A percentile compares a stretch with the other conserved stretches of the same genome.
Conservation (phyloP, 495 filamentous ascomycete species). For the Annulohypoxylon bovei region DNA sequence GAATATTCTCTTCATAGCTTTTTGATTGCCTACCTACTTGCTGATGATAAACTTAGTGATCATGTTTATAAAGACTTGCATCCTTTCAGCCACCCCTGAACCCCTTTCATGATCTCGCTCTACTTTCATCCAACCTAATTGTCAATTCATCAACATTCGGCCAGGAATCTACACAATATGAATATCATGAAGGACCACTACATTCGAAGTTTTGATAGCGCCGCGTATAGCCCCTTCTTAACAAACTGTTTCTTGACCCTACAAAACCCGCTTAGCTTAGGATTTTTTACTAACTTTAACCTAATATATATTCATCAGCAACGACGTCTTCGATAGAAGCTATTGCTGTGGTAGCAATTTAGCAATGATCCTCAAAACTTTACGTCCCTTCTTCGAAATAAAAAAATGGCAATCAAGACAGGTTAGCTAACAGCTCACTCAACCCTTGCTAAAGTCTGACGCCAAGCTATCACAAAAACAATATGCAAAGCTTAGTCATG, state of each 20-base stretch:
- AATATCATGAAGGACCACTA: neutral
- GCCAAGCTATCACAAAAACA: neutral
- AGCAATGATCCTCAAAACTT: too few species aligned
- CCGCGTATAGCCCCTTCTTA: neutral
- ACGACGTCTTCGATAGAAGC: too few species aligned
- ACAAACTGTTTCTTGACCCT: neutral
- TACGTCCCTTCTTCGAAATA: too few species aligned
- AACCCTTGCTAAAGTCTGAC: neutral
- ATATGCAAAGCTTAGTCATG: conserved; percentile 27
- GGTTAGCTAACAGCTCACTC: neutral
- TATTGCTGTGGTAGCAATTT: too few species aligned
- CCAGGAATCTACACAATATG: too few species aligned
- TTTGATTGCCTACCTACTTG: neutral
- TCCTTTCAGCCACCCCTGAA: too few species aligned
- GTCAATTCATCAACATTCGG: neutral
- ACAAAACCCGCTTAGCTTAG: neutral
- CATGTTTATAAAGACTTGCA: neutral
- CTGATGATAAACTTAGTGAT: neutral
- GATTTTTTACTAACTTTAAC: too few species aligned
- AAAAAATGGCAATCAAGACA: too few species aligned
- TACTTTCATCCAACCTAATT: neutral
- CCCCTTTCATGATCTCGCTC: neutral
- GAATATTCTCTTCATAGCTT: neutral
- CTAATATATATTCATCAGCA: too few species aligned
- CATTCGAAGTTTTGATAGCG: neutral